Evolutionary conservation across 305 asterid species (phyloP), one percentile per base, ranked within the genome.

Genomic region (Ilex paraguariensis): DNA sequence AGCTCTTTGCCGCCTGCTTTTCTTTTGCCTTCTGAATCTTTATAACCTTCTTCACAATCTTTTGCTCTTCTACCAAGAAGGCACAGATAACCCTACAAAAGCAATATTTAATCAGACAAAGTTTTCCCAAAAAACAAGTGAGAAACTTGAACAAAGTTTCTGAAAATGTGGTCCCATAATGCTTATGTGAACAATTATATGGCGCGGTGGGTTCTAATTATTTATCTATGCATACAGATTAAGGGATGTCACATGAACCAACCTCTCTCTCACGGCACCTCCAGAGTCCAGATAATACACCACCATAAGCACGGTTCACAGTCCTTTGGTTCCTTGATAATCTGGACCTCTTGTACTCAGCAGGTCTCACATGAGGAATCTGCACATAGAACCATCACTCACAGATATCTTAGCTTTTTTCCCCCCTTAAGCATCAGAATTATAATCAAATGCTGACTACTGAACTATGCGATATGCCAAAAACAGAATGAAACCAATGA

Each of bases 261-360:
- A 79, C 93, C 86, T 83, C 65, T 82, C 87, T 74, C 86, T 79
- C 15, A 85, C 94, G 11, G 87, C 94, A 62, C 63, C 63, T 57
- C 86, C 87, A 15, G 87, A 85, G 61, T 57, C 86, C 87, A 15
- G 87, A 85, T 30, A 85, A 64, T 10, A 85, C 94, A 45, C 90
- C 90, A 8, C 94, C 90, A 60, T 85, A 85, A 63, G 90, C 75
- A 49, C 90, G 94, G 75, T 81, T 85, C 59, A 85, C 94, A 55
- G 83, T 85, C 75, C 90, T 81, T 17, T 87, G 79, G 61, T 79
- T 83, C 61, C 88, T 77, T 16, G 94, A 52, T 73, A 86, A 70
- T 65, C 94, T 79, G 53, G 94, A 83, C 68, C 94, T 83, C 86
- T 81, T 83, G 82, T 86, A 86, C 64, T 86, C 90, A 71, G 94